Evolutionary conservation across 148 eudicot genomes (phyloP), one percentile per base, ranked within the genome.

Genomic region (Chenopodium suecicum): DNA sequence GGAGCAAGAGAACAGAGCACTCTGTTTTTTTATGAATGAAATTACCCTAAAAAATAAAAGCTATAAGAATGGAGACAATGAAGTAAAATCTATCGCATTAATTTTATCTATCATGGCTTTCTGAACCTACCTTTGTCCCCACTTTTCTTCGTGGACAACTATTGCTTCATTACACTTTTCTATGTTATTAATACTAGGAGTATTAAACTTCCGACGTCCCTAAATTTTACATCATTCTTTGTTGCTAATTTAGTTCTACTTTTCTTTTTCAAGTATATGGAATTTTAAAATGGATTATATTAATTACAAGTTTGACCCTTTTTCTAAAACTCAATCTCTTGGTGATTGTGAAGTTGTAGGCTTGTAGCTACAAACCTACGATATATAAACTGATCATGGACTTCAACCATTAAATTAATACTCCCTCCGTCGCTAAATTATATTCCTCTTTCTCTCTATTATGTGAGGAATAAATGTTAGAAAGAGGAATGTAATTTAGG

Each of bases 51-150:
- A 14, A 13, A 4, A 41, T 41, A 5, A 14, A 69, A 32, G 2
- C 74, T 75, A 52, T 78, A 54, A 50, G 62, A 52, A 50, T 32
- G 68, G 29, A 54, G 82, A 70, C 82, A 80, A 58, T 80, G 58
- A 80, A 80, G 48, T 80, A 66, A 70, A n/a, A 71, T 79, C 54
- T 48, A 70, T 32, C 23, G 82, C 82, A 54, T 72, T 72, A 25
- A 79, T 41, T 56, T 70, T 17, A 52, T 10, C 3, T 56, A 56
- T 70, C 82, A 79, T 80, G 70, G 70, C 76, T 71, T 80, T 80
- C 76, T 71, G 82, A 80, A 60, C 77, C 82, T 8, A 27, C 48
- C 11, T 32, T 60, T 79, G 82, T 79, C 76, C 82, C 82, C 76
- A 79, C 80, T 23, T 5, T 16, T 34, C 25, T 37, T 70, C 50